Conservation (phyloP, 495 filamentous ascomycete genomes). For the Daldinia vernicosa region DNA sequence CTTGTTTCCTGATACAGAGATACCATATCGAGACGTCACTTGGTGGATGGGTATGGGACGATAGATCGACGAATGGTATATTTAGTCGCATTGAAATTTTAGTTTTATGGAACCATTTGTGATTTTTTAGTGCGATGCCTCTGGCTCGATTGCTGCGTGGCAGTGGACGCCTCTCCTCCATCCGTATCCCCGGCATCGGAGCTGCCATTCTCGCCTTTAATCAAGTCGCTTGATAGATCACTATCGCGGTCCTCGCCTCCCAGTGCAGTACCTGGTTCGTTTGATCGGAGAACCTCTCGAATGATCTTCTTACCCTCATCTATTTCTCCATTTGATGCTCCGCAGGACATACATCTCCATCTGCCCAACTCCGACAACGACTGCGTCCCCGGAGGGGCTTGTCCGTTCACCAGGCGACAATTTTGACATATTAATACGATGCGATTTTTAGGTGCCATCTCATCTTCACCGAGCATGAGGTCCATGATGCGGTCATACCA, state of each 20-base stretch:
- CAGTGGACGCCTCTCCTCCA: slow-evolving; percentile 21
- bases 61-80: background rate
- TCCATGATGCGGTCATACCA: slow-evolving; percentile 98
- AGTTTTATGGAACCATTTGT: slow-evolving; percentile 42
- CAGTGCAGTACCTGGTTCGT: slow-evolving; percentile 21
- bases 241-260: slow-evolving; percentile 45
- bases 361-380: slow-evolving; percentile 80
- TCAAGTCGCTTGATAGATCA: slow-evolving; percentile 48
- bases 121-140: slow-evolving; percentile 43
- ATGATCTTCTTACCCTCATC: slow-evolving; percentile 72
- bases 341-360: slow-evolving; percentile 90
- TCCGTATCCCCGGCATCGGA: slow-evolving; percentile 30
- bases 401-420: slow-evolving; percentile 93
- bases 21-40: background rate
- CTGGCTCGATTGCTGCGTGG: slow-evolving; percentile 11
- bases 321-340: slow-evolving; percentile 82
- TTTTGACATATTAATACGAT: slow-evolving; percentile 84
- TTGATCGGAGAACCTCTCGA: slow-evolving; percentile 56
- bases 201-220: slow-evolving; percentile 54
- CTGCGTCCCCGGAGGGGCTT: slow-evolving; percentile 88
- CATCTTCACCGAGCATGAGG: slow-evolving; percentile 92
- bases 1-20: background rate
- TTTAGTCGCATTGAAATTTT: background rate
- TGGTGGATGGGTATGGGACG: background rate
- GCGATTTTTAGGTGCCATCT: slow-evolving; percentile 89